A percentile compares a stretch with the other conserved stretches of the same genome.
Evolutionary conservation across 257 asterid genomes (phyloP).

Genomic region (Fraxinus pennsylvanica): DNA sequence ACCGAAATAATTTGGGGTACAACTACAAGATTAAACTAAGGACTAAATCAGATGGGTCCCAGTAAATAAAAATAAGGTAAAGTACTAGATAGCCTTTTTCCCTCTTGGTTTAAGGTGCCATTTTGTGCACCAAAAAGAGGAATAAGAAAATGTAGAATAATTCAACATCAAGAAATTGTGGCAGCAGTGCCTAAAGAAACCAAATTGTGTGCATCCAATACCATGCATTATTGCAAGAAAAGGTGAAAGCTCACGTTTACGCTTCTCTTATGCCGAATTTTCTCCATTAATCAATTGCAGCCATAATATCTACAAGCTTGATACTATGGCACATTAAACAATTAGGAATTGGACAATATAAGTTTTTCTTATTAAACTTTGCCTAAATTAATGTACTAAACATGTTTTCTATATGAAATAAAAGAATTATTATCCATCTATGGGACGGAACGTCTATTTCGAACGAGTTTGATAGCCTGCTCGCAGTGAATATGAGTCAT

Average conservation of each 20-base stretch:
- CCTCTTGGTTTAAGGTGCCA: neutral
- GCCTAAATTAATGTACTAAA: neutral
- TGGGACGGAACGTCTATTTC: no score
- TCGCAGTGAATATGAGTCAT: no score
- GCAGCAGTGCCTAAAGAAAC: neutral
- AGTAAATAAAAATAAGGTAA: no score
- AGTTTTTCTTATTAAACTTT: neutral
- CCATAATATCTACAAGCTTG: neutral
- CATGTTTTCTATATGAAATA: neutral
- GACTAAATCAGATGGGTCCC: no score
- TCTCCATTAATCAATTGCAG: neutral
- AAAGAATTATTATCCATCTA: neutral
- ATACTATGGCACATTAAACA: neutral
- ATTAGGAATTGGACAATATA: neutral
- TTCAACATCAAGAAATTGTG: neutral
- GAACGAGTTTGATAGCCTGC: no score
- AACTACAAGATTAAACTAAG: no score
- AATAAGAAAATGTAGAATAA: neutral
- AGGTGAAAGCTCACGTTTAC: neutral
- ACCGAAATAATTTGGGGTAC: no score
- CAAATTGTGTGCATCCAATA: constrained; percentile 4
- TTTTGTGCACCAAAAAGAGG: neutral
- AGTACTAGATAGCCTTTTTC: neutral
- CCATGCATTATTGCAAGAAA: neutral
- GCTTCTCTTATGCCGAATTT: neutral